A percentile compares a stretch with the other conserved stretches of the same genome.
Conservation (phyloP, 2,329 filamentous ascomycete species). For the Acrocalymma vagum region DNA sequence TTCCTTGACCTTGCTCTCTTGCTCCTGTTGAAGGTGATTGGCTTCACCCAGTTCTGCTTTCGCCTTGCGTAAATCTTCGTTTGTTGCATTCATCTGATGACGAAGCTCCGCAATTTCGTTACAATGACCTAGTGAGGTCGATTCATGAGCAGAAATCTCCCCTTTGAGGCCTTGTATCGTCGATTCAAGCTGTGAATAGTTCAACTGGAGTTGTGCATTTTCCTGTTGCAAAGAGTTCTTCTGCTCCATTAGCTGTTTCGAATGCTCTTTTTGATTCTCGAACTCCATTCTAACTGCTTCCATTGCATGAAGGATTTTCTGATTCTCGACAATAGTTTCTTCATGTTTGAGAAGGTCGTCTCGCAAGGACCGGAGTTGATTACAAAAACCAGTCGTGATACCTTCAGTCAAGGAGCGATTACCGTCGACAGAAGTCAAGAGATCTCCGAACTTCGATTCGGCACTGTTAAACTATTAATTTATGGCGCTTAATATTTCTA, state of each 20-base stretch:
- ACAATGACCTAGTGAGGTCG: slow-evolving; percentile 8
- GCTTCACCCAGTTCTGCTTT: slow-evolving; percentile 10
- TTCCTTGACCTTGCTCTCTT: slow-evolving; percentile 13
- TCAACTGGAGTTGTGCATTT: slow-evolving; percentile 19
- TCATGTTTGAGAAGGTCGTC: slow-evolving; percentile 28
- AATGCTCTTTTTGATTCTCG: slow-evolving; percentile 21
- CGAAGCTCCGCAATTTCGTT: slow-evolving; percentile 17
- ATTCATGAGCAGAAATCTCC: slow-evolving; percentile 1
- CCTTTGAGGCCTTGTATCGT: slow-evolving; percentile 21
- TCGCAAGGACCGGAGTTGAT: slow-evolving; percentile 24
- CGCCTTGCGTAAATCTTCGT: slow-evolving; percentile 17
- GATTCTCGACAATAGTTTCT: slow-evolving; percentile 22
- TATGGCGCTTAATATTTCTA: not conserved
- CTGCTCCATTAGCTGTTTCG: slow-evolving; percentile 18
- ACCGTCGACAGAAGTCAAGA: slow-evolving; percentile 10
- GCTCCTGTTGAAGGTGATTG: slow-evolving; percentile 8
- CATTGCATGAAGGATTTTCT: slow-evolving; percentile 20
- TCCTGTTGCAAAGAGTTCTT: slow-evolving; percentile 9
- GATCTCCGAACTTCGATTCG: slow-evolving; percentile 20
- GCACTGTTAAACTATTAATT: slow-evolving; percentile 23
- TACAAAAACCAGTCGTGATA: slow-evolving; percentile 17
- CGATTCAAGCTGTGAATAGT: slow-evolving; percentile 18
- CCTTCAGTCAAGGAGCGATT: slow-evolving; percentile 8
- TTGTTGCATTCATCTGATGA: slow-evolving; percentile 13
- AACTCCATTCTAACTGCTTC: slow-evolving; percentile 27